Evolutionary conservation across 192 early-diverging fungal genomes (phyloP), one percentile per base, ranked within the genome.

Genomic region (Backusella tuberculispora): DNA sequence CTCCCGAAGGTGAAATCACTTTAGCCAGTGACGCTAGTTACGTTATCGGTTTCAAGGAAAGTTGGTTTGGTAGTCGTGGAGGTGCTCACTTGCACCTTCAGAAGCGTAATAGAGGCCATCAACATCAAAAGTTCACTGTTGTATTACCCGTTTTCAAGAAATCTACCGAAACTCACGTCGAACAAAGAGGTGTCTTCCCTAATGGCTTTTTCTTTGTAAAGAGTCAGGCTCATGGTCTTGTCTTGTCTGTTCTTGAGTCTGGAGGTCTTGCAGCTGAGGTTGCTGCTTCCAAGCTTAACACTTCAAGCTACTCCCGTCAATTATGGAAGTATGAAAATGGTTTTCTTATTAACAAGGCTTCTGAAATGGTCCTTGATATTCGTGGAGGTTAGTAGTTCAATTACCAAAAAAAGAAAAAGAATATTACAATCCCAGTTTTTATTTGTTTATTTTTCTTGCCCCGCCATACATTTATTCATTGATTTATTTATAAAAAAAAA

Each of bases 141-240:
- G 76, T 78, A 9, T 67, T 78, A n/a, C 76, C 76, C n/a, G 37
- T 78, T 29, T 77, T 77, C 47, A 77, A 77, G n/a, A 77, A 77
- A 34, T 38, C 43, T 26, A 45, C 43, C 4, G 37, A 42, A 34
- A 53, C 60, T 17, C 50, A 37, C 17, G 26, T 47, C n/a, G 69
- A 76, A 14, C 48, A 43, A 10, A n/a, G 19, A 70, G 64, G 50
- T 68, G 15, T 56, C 12, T 80, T 80, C 63, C 79, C 74, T 41
- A 71, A 43, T 44, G 82, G 80, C 17, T 83, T 80, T 80, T 83
- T 83, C 70, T 83, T 81, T 48, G 70, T 83, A 69, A 83, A 83
- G 68, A 76, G 71, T 60, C 71, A 78, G 43, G 42, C 53, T 21
- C 63, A 77, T 29, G 63, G 71, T 17, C 21, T 76, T 14, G 79